Percentiles rank a stretch among this genome's conserved stretches.
These are phyloP conservation scores for Dryadomyces sulphureus DNA, from an alignment of 2,329 filamentous ascomycete species.

Conservation along the genomic window DNA sequence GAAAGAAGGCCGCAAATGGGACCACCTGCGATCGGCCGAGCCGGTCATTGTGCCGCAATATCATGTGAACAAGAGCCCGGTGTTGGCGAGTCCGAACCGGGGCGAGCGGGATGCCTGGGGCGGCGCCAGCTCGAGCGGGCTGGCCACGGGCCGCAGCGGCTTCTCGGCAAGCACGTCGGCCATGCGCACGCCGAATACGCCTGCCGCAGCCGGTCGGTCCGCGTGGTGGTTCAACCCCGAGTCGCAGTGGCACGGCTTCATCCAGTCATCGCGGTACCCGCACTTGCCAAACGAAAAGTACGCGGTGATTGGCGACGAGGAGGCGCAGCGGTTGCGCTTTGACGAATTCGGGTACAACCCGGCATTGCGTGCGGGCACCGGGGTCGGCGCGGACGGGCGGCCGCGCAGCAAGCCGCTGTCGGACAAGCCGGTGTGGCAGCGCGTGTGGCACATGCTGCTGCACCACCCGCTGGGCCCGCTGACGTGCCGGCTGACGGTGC, in stretches of 20 bases:
- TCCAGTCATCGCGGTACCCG: constrained; percentile 38
- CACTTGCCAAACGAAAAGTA: constrained; percentile 30
- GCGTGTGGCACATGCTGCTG: constrained; percentile 54
- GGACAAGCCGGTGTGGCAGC: constrained; percentile 26
- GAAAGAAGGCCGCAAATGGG: constrained; percentile 37
- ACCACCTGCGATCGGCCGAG: constrained; percentile 42
- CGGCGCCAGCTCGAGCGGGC: not conserved
- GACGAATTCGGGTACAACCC: constrained; percentile 26
- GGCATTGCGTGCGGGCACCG: constrained; percentile 8
- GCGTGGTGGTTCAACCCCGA: constrained; percentile 16
- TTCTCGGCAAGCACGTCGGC: not conserved
- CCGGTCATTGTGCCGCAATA: constrained; percentile 38
- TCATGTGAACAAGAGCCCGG: constrained; percentile 5
- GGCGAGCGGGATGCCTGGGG: not conserved
- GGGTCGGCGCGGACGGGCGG: constrained; percentile 25
- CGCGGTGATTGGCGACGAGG: constrained; percentile 29
- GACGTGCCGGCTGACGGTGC: constrained; percentile 65
- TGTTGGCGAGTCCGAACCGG: not conserved
- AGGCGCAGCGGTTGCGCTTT: constrained; percentile 29
- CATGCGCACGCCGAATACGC: not conserved
- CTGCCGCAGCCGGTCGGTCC: not conserved
- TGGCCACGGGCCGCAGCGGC: not conserved
- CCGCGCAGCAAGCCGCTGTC: constrained; percentile 1
- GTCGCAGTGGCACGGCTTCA: constrained; percentile 36
- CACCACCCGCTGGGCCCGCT: constrained; percentile 77